Conservation (phyloP, 2,329 filamentous ascomycete genomes). For the Neonectria faginata region DNA sequence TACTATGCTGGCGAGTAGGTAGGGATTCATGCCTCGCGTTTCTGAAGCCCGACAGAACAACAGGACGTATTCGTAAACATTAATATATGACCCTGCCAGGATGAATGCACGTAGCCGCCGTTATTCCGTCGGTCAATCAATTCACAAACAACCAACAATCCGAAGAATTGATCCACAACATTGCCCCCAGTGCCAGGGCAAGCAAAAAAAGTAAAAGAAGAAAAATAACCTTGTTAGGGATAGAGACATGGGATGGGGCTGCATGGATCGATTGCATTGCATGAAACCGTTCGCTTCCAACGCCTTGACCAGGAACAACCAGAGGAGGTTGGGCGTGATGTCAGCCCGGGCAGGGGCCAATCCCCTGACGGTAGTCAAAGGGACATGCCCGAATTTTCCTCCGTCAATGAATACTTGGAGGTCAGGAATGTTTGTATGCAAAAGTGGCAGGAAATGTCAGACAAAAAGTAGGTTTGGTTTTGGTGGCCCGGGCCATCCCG, state of each 20-base stretch:
- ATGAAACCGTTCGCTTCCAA: conserved; percentile 22
- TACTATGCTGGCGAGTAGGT: background rate
- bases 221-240: background rate
- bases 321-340: conserved; percentile 38
- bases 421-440: background rate
- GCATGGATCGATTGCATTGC: conserved; percentile 1
- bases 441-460: conserved; percentile 9
- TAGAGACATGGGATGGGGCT: background rate
- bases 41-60: background rate
- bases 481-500: conserved; percentile 41
- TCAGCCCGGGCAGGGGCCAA: conserved; percentile 21
- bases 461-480: conserved; percentile 35
- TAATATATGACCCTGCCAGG: background rate
- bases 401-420: background rate
- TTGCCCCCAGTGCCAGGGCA: background rate
- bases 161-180: background rate
- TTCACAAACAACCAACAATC: conserved; percentile 26
- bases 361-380: background rate
- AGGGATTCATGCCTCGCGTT: background rate
- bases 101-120: background rate
- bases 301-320: conserved; percentile 23
- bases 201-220: background rate
- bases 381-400: background rate
- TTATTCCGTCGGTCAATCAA: conserved; percentile 5
- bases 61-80: background rate